Evolutionary conservation across 176 grass and related monocot species (phyloP), one percentile per base, ranked within the genome.

Genomic region (Urochloa ruziziensis): DNA sequence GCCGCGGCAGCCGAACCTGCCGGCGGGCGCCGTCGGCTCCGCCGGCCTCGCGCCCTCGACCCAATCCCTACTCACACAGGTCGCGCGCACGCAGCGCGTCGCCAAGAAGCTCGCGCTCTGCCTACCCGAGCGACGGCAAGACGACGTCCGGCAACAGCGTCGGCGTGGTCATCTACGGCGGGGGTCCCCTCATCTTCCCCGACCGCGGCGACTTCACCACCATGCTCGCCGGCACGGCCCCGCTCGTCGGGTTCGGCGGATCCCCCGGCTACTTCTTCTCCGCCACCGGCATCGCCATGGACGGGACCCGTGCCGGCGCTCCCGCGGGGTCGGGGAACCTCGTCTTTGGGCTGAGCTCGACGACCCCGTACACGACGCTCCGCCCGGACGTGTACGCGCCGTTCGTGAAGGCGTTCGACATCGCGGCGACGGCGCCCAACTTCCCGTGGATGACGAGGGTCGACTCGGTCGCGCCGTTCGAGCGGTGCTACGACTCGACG

Each of bases 141-240:
- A 18, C 42, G 0, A 71, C 68, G 0, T 10, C 14, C 32, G 46
- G 67, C 28, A 19, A 42, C 34, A 63, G 73, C 54, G 0, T 57
- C 3, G 86, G 94, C 36, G 87, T 88, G 10, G 92, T 75, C 0
- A 92, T 92, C 61, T 87, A 94, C 34, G 94, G 92, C 39, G 79
- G 76, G 0, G 84, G 86, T 0, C 80, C 87, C 13, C 7, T 86
- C 19, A 24, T 79, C 66, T 51, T 89, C 37, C 58, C 70, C 0
- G 57, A 28, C 14, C 19, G 36, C 1, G 70, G 68, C 24, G 81
- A 89, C 27, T 14, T 90, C 19, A 84, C 79, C 17, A 2, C 18
- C 43, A 49, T 23, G 29, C 27, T 92, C 4, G 53, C 35, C 73
- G 64, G 86, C 28, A 64, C 80, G 1, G 57, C 83, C 9, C 66